Evolutionary conservation across 1,139 yeast species (phyloP).

Genomic region (Lodderomyces margitis): DNA sequence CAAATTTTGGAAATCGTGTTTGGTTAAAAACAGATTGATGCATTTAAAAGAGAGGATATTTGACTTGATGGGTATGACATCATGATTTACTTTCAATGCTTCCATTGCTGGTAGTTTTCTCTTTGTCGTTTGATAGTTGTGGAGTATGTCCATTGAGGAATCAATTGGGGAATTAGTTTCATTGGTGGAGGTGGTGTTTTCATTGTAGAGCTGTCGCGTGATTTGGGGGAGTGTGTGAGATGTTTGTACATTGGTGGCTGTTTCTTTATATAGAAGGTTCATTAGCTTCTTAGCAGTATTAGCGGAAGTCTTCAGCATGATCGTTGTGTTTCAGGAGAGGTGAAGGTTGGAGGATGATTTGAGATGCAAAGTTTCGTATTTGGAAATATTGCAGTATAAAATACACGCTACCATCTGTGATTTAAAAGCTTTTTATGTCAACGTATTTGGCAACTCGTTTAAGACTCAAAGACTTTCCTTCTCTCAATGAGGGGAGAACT

Average conservation of each 20-base stretch:
- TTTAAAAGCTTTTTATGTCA: too few species aligned
- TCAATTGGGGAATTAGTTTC: too few species aligned
- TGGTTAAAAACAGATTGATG: conserved; percentile 34
- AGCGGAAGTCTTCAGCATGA: conserved; percentile 19
- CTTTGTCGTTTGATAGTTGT: background rate
- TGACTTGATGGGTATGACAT: conserved; percentile 13
- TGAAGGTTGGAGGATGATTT: too few species aligned
- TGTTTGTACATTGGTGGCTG: conserved; percentile 27
- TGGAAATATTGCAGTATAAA: too few species aligned
- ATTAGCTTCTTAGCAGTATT: conserved; percentile 29
- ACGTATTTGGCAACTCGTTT: too few species aligned
- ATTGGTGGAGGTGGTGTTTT: too few species aligned
- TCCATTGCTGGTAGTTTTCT: conserved; percentile 9
- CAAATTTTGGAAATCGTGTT: conserved; percentile 37
- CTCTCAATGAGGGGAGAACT: too few species aligned
- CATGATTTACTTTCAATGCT: conserved; percentile 3
- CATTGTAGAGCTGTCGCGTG: background rate
- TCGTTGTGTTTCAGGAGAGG: too few species aligned
- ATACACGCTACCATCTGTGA: too few species aligned
- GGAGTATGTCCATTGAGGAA: background rate
- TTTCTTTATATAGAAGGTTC: conserved; percentile 29
- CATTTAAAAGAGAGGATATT: conserved; percentile 37
- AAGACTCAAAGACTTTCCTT: too few species aligned
- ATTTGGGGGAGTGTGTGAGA: conserved; percentile 1
- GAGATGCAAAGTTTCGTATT: too few species aligned